These are phyloP conservation scores for Bothriochloa decipiens DNA, from an alignment of 176 grass and related monocot species.

Conservation along the genomic window DNA sequence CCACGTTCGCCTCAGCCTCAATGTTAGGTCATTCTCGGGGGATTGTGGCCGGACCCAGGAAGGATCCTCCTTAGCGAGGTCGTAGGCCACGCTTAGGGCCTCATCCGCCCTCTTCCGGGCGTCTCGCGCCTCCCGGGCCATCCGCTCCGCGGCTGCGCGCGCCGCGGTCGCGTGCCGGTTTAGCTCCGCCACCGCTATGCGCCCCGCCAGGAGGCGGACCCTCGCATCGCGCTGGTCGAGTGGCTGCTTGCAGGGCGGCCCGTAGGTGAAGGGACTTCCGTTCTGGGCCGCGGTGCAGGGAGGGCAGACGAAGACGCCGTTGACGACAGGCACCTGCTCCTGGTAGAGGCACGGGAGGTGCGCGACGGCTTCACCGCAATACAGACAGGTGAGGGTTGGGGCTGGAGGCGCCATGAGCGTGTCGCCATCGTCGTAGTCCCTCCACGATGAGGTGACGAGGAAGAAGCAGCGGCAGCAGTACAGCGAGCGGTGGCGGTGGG, in stretches of 20 bases:
- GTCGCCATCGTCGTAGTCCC: neutral
- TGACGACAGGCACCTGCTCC: too few relatives aligned
- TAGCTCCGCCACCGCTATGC: slow-evolving; percentile 36
- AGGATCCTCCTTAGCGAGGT: neutral
- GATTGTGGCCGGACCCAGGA: neutral
- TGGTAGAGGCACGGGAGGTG: slow-evolving; percentile 52
- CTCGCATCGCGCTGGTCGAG: slow-evolving; percentile 15
- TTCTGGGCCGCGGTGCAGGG: slow-evolving; percentile 34
- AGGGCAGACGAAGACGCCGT: slow-evolving; percentile 48
- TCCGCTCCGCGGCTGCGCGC: slow-evolving; percentile 34
- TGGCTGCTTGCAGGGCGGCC: neutral
- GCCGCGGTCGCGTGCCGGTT: slow-evolving; percentile 9
- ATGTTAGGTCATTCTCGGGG: neutral
- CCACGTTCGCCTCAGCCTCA: neutral
- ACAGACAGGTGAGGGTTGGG: slow-evolving; percentile 46
- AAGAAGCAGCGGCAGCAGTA: slow-evolving; percentile 76
- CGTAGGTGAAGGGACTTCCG: slow-evolving; percentile 43
- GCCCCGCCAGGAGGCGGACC: slow-evolving; percentile 43
- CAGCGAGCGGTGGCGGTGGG: slow-evolving; percentile 51
- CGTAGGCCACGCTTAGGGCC: slow-evolving; percentile 4
- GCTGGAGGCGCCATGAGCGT: neutral
- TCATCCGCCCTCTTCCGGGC: slow-evolving; percentile 29
- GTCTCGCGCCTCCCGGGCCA: slow-evolving; percentile 31
- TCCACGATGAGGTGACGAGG: slow-evolving; percentile 1
- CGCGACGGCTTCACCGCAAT: slow-evolving; percentile 41